Base-by-base conservation (phyloP, 2,329 filamentous ascomycete species). In the Apiospora phragmitis region DNA sequence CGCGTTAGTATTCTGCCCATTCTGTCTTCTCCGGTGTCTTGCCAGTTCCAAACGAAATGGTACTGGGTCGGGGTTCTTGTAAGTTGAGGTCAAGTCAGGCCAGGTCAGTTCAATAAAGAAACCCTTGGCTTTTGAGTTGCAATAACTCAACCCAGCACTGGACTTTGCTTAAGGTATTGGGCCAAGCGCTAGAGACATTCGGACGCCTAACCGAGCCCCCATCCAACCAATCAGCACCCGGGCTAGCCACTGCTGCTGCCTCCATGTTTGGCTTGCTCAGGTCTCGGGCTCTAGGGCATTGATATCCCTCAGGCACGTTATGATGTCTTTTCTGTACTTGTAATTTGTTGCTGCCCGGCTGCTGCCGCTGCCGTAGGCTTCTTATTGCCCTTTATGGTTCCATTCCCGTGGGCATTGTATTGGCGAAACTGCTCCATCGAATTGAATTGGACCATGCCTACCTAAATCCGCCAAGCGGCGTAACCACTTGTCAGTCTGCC, bases 371-470 rank as follows among this genome's bases (percentile, higher is more conserved):
- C 24, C 26, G 49, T 21, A 59, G 47, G 47, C 47, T n/a, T 35
- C 18, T 35, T 32, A 21, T 35, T 35, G 29, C 16, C 49, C 26
- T 59, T 16, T 16, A 35, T n/a, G 51, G 7, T 59, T 59, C 29
- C 16, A 21, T 59, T 59, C 35, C 16, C 16, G 29, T n/a, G 29
- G 18, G 16, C 12, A 16, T 59, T n/a, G 21, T 59, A 35, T 35
- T 59, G 51, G 51, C n/a, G 51, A 21, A 59, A 59, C 51, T 59
- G 51, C 51, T 59, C 51, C 51, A 59, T 59, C 42, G 16, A 67
- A 26, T 67, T 67, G 65, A 67, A 29, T 45, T 45, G 38, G 42
- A 45, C 41, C 38, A 67, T n/a, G 65, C 26, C 38, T 66, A 14
- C 62, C 62, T 42, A 29, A 43, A 29, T 4, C 42, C 38, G 14